Base-by-base conservation (phyloP, 225 moss, liverwort and hornwort species). In the Climacium dendroides region DNA sequence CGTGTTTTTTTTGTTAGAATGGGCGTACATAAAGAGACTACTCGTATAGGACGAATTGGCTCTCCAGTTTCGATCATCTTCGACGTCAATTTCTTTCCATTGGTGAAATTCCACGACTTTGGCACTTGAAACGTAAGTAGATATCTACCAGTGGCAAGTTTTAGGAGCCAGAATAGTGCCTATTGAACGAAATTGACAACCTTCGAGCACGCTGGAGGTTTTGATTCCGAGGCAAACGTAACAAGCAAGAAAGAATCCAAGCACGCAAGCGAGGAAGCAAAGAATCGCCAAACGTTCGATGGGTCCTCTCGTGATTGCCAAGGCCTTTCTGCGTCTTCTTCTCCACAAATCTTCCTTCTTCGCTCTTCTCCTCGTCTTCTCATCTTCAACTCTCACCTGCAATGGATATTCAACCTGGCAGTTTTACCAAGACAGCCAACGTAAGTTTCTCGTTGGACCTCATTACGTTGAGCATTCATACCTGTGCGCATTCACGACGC, bases 341-440 rank as follows among this genome's bases (percentile, higher is more conserved):
- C 45, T 84, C 45, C 59, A 11, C 57, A 58, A 72, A 20, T 57
- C 45, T 23, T 59, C 34, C 72, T 59, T 84, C 59, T 24, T 84
- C 72, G 72, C 59, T 45, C 45, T 73, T 71, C 58, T 83, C 6
- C 22, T 84, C 25, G 73, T 29, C 59, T 84, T 84, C 8, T 84
- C 84, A 22, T 23, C 71, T 73, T 23, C 45, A 47, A 45, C 84
- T 19, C 23, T 73, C 59, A 45, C 69, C 45, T 84, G 58, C 58
- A 35, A 10, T 32, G 81, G 23, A 15, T 0, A 19, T 19, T 13
- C 23, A 3, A 12, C 5, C 9, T 32, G 22, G 80, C 2, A 20
- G 15, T 0, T 23, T 14, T 63, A 2, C 62, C 4, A 62, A 2
- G 4, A 7, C 0, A 13, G 1, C 34, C 81, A 81, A 4, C 35